Conservation (phyloP, 2,329 filamentous ascomycete genomes). For the Akanthomyces muscarius region DNA sequence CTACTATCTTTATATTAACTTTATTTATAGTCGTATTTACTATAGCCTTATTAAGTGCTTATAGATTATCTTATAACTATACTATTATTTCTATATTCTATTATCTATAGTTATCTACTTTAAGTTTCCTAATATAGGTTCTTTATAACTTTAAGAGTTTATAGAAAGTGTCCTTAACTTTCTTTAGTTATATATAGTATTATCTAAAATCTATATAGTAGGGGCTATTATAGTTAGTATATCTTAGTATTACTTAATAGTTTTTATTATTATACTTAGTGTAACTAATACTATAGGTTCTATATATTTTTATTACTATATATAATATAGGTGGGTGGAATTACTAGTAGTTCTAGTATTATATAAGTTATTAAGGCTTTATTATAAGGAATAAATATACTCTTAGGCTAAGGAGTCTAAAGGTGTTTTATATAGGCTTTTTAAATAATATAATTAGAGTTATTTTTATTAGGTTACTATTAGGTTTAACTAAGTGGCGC, state of each 20-base stretch:
- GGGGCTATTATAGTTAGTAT: not conserved
- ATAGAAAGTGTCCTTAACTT: not conserved
- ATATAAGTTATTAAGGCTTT: not conserved
- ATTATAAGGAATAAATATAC: conserved; percentile 1
- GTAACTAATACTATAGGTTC: not conserved
- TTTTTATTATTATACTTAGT: not conserved
- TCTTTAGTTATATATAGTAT: not conserved
- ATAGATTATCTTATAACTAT: not conserved
- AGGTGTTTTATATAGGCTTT: not conserved
- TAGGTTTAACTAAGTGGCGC: not conserved
- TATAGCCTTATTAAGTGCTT: not conserved
- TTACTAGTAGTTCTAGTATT: conserved; percentile 2
- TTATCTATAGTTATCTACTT: not conserved
- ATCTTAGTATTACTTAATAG: too few species aligned
- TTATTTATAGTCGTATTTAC: not conserved
- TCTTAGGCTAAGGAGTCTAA: too few species aligned
- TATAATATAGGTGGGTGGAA: not conserved
- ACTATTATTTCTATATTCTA: too few species aligned
- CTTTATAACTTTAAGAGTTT: not conserved
- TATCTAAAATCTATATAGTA: not conserved
- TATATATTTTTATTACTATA: not conserved
- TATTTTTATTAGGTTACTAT: not conserved
- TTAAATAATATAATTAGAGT: not conserved
- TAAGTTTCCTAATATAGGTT: not conserved
- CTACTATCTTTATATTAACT: not conserved